phyloP scores from a whole-genome alignment of 2,329 filamentous ascomycete species.

The Aaosphaeria arxii region DNA sequence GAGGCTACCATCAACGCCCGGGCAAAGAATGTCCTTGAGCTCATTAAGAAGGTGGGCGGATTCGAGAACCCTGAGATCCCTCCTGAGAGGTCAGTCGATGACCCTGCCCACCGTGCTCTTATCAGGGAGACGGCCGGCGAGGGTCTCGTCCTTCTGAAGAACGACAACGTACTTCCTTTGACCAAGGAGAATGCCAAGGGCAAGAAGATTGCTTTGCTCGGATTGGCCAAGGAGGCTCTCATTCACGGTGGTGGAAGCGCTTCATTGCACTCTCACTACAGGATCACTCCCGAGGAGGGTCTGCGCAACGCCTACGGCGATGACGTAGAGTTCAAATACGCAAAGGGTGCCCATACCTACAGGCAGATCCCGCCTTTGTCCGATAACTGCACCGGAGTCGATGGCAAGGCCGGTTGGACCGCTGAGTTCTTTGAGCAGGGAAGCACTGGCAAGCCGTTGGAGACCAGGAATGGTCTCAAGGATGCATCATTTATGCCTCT shows the following conservation, averaged over 20 bases:
- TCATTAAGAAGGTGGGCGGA: slow-evolving; percentile 62
- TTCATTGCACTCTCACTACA: not conserved
- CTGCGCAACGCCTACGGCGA: slow-evolving; percentile 23
- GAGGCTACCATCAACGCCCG: slow-evolving; percentile 29
- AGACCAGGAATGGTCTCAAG: slow-evolving; percentile 18
- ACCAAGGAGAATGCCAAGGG: slow-evolving; percentile 49
- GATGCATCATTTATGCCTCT: slow-evolving; percentile 25
- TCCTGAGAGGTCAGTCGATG: slow-evolving; percentile 62
- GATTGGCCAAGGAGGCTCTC: slow-evolving; percentile 56
- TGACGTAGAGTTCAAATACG: slow-evolving; percentile 28
- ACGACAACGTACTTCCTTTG: slow-evolving; percentile 64
- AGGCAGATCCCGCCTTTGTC: slow-evolving; percentile 29
- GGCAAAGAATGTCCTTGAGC: slow-evolving; percentile 50
- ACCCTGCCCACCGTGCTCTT: slow-evolving; percentile 56
- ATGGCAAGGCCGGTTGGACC: slow-evolving; percentile 32
- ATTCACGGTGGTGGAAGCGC: slow-evolving; percentile 36
- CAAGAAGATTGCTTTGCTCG: slow-evolving; percentile 65
- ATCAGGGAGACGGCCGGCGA: slow-evolving; percentile 66
- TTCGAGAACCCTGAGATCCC: slow-evolving; percentile 58
- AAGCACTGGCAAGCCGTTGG: slow-evolving; percentile 18
- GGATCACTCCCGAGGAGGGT: slow-evolving; percentile 15
- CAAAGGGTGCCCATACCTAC: slow-evolving; percentile 33
- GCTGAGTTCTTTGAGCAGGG: slow-evolving; percentile 23
- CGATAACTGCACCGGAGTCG: slow-evolving; percentile 19
- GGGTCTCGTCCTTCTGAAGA: slow-evolving; percentile 71